phyloP scores from a whole-genome alignment of 176 grass and related monocot genomes.

The Otatea glauca region DNA sequence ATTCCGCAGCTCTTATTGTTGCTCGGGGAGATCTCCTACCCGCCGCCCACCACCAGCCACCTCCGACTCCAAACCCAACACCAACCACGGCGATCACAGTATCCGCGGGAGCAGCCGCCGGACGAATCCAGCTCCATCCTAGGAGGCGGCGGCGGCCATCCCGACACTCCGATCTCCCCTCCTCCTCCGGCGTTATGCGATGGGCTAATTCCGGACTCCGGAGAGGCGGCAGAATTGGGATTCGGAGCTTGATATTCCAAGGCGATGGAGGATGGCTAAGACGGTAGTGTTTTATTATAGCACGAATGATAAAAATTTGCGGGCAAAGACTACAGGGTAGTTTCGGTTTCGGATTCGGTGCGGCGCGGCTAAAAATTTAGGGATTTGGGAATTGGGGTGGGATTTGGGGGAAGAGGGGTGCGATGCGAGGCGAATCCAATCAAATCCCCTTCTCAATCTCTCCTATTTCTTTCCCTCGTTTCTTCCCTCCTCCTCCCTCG shows the following conservation, averaged over 20 bases:
- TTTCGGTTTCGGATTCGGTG: conserved; percentile 5
- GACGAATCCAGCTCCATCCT: conserved; percentile 70
- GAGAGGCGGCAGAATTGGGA: conserved; percentile 10
- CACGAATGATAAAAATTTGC: background rate
- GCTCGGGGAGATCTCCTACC: conserved; percentile 34
- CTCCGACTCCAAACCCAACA: conserved; percentile 11
- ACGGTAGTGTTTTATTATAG: conserved; percentile 32
- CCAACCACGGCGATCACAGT: conserved; percentile 48
- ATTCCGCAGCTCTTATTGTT: background rate
- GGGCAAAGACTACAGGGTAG: conserved; percentile 19
- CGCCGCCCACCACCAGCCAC: conserved; percentile 20
- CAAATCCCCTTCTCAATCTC: conserved; percentile 24
- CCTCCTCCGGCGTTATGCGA: conserved; percentile 17
- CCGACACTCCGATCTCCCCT: conserved; percentile 38
- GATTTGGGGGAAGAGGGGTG: background rate
- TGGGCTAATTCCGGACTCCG: background rate
- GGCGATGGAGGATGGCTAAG: background rate
- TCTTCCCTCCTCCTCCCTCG: conserved; percentile 5
- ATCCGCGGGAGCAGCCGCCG: conserved; percentile 40
- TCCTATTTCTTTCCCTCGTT: conserved; percentile 12
- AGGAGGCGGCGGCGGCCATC: conserved; percentile 44
- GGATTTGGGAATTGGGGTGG: background rate
- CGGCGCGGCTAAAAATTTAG: background rate
- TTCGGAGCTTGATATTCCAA: background rate
- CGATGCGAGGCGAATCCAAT: conserved; percentile 8